These are phyloP conservation scores for Anthracocystis panici-leucophaei DNA, from an alignment of 1,284 basidiomycete species.

Conservation along the genomic window DNA sequence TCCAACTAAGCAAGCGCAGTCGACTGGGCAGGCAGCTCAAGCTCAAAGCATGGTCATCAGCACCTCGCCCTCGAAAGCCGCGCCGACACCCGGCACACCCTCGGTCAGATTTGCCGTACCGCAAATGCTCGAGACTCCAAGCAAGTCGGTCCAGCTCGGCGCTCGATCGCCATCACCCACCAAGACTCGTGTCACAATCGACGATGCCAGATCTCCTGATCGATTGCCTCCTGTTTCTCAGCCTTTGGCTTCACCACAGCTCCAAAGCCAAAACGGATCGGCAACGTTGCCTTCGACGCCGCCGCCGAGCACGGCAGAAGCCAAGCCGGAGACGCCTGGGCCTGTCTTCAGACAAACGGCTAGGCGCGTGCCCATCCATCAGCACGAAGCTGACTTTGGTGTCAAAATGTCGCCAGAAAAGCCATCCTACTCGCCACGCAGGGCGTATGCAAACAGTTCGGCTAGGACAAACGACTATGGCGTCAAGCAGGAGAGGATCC, in stretches of 20 bases:
- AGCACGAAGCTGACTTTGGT: constrained; percentile 53
- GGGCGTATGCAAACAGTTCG: constrained; percentile 37
- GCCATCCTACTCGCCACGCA: constrained; percentile 36
- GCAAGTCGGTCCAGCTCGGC: neutral
- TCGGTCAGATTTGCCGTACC: constrained; percentile 26
- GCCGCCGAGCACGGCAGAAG: neutral
- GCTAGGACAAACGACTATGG: constrained; percentile 30
- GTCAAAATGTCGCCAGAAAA: constrained; percentile 45
- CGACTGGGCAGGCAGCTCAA: neutral
- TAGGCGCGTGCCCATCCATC: constrained; percentile 43
- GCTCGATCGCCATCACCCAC: constrained; percentile 10
- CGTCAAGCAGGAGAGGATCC: constrained; percentile 31
- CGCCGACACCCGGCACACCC: constrained; percentile 11
- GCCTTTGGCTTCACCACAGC: constrained; percentile 7
- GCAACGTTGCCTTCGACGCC: constrained; percentile 16
- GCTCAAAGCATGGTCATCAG: neutral
- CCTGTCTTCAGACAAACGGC: constrained; percentile 47
- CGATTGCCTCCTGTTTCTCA: neutral
- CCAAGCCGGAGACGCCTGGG: constrained; percentile 30
- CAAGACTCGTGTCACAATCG: neutral
- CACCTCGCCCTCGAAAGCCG: constrained; percentile 6
- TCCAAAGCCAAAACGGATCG: neutral
- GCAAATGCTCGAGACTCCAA: constrained; percentile 5
- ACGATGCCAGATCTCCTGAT: neutral
- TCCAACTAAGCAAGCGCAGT: constrained; percentile 1